Evolutionary conservation across 345 rosid species (phyloP).

Genomic region (Nasturtium officinale): DNA sequence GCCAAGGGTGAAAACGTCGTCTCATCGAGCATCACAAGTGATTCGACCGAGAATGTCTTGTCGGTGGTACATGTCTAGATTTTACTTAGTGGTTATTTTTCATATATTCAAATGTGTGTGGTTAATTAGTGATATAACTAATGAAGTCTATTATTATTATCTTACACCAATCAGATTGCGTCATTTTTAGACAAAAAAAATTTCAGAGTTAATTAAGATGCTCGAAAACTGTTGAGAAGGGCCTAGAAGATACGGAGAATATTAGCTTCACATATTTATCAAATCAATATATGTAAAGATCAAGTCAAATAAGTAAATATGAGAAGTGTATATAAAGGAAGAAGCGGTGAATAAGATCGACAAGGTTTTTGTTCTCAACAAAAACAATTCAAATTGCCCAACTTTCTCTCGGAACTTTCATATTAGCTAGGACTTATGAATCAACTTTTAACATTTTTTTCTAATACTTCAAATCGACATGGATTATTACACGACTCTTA

Average conservation of each 20-base stretch:
- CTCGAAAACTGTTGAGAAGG: no score
- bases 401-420: not conserved
- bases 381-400: not conserved
- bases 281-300: no score
- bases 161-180: not conserved
- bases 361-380: no score
- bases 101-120: conserved; percentile 5
- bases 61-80: conserved; percentile 31
- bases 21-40: conserved; percentile 26
- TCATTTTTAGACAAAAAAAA: no score
- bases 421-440: not conserved
- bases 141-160: conserved; percentile 2
- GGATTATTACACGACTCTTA: not conserved
- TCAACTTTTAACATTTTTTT: no score
- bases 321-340: no score
- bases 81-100: conserved; percentile 8
- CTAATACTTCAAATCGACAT: not conserved
- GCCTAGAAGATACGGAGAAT: no score
- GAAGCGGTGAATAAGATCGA: no score
- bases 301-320: no score
- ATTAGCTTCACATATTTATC: no score
- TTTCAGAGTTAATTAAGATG: not conserved
- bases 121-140: not conserved
- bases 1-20: conserved; percentile 62
- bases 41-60: conserved; percentile 35